Percentiles rank a stretch among this genome's conserved stretches.
Evolutionary conservation across 75 land plant species (phyloP).

Genomic region (Gnetum montanum): DNA sequence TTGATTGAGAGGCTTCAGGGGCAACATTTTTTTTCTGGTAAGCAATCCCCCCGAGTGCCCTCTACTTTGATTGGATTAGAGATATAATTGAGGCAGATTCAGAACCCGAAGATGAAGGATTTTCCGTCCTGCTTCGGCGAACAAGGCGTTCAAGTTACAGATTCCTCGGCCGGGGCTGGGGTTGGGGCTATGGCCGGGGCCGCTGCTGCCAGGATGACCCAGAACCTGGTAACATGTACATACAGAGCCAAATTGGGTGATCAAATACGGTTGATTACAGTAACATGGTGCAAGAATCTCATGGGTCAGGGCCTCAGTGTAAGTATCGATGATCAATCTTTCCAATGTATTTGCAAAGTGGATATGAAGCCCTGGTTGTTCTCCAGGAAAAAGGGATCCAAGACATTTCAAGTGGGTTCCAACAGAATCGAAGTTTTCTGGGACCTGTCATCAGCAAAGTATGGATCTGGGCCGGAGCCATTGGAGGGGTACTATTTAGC

Average conservation of each 20-base stretch:
- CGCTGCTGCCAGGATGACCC: constrained; percentile 27
- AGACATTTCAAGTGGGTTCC: constrained; percentile 47
- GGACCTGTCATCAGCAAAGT: constrained; percentile 83
- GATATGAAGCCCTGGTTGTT: constrained; percentile 92
- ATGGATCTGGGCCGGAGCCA: constrained; percentile 79
- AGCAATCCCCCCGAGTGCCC: neutral
- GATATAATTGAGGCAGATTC: neutral
- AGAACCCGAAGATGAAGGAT: constrained; percentile 37
- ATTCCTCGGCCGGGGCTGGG: constrained; percentile 28
- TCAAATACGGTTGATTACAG: constrained; percentile 42
- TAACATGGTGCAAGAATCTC: constrained; percentile 79
- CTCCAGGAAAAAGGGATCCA: constrained; percentile 84
- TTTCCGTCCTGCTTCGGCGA: constrained; percentile 95
- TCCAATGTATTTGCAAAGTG: constrained; percentile 62
- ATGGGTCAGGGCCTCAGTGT: constrained; percentile 87
- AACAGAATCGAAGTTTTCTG: constrained; percentile 61
- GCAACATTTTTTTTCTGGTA: no score
- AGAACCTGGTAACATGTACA: constrained; percentile 67
- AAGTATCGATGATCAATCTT: constrained; percentile 49
- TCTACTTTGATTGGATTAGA: no score
- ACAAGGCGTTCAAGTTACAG: constrained; percentile 80
- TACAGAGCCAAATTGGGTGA: constrained; percentile 51
- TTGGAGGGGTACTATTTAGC: constrained; percentile 67
- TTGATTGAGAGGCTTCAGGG: no score
- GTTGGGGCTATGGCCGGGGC: no score